Conservation (phyloP, 2,329 filamentous ascomycete species). For the Mariannaea sp. region DNA sequence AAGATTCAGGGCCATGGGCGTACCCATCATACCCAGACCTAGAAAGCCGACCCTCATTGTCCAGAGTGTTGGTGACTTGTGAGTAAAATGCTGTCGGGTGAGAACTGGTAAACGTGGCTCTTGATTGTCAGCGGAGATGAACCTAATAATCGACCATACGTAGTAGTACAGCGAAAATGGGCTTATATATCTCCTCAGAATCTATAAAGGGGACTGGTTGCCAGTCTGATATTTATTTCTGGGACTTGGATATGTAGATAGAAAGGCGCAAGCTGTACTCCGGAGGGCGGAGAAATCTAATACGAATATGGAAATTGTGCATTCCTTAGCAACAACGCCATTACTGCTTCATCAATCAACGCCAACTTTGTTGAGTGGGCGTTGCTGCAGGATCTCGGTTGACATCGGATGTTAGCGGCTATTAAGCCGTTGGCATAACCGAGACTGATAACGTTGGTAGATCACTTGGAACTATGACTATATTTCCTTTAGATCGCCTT, state of each 20-base stretch:
- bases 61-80: not conserved
- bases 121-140: not conserved
- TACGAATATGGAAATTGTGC: too few relatives aligned
- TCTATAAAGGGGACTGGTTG: too few relatives aligned
- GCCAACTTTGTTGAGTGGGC: not conserved
- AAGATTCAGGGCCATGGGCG: conserved; percentile 43
- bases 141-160: not conserved
- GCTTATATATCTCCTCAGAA: too few relatives aligned
- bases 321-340: too few relatives aligned
- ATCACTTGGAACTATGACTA: not conserved
- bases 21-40: conserved; percentile 41
- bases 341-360: not conserved
- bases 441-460: too few relatives aligned
- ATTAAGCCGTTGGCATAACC: too few relatives aligned
- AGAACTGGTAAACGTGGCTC: not conserved
- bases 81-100: not conserved
- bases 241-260: too few relatives aligned
- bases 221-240: too few relatives aligned
- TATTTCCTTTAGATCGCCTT: not conserved
- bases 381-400: not conserved
- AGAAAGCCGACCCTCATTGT: conserved; percentile 39
- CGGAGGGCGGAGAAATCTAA: too few relatives aligned
- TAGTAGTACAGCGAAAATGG: too few relatives aligned
- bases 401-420: not conserved
- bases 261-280: not conserved